These are phyloP conservation scores for Aspergillus hortae DNA, from an alignment of 2,329 filamentous ascomycete genomes.

Conservation along the genomic window DNA sequence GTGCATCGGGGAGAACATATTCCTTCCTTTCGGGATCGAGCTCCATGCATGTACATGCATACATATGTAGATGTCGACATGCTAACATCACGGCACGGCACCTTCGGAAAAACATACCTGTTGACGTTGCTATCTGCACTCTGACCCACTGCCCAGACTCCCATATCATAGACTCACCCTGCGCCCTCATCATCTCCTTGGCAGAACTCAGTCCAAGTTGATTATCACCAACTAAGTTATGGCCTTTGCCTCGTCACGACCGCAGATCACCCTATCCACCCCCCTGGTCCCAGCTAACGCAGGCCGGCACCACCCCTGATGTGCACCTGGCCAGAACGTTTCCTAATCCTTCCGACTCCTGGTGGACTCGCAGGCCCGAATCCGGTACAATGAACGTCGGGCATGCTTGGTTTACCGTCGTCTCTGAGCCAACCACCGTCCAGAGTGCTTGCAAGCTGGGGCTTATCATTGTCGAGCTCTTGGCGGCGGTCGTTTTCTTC, in stretches of 20 bases:
- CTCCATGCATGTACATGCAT: background rate
- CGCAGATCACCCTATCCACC: conserved; percentile 2
- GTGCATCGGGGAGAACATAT: background rate
- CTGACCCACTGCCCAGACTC: conserved; percentile 6
- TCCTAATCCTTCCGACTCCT: conserved; percentile 8
- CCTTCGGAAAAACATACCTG: conserved; percentile 1
- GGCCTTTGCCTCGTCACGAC: background rate
- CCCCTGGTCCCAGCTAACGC: conserved; percentile 3
- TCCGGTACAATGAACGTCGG: conserved; percentile 7
- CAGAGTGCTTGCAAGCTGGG: background rate
- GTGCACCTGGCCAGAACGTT: conserved; percentile 3
- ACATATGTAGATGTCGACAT: background rate
- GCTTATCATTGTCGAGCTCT: background rate
- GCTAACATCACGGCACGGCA: background rate
- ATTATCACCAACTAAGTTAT: too few species aligned
- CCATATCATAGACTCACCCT: background rate
- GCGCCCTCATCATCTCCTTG: background rate
- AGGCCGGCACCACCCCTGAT: conserved; percentile 11
- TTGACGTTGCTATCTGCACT: conserved; percentile 4
- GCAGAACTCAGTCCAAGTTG: background rate
- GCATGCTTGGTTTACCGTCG: conserved; percentile 2
- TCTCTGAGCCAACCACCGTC: conserved; percentile 10
- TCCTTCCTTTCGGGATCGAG: background rate
- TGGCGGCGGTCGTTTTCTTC: background rate
- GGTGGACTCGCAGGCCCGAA: conserved; percentile 5